Percentiles rank a stretch among this genome's conserved stretches.
These are phyloP conservation scores for Leishmania arabica DNA, from an alignment of 208 protist species.

Conservation along the genomic window DNA sequence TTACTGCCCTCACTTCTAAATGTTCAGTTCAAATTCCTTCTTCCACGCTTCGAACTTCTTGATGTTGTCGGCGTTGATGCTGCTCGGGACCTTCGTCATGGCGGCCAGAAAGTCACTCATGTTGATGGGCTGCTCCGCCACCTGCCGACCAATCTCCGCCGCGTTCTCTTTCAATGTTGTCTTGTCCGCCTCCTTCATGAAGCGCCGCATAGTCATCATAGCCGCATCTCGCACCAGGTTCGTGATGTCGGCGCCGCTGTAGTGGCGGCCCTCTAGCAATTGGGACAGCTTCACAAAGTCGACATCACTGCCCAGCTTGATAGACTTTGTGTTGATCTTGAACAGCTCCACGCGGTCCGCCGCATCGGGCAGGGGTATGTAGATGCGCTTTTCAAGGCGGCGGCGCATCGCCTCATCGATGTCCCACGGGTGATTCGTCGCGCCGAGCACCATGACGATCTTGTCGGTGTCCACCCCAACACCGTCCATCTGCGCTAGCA, in stretches of 20 bases:
- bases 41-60: conserved; percentile 91
- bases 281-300: conserved; percentile 77
- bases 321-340: conserved; percentile 74
- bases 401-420: conserved; percentile 94
- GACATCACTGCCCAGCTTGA: conserved; percentile 76
- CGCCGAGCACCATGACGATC: conserved; percentile 93
- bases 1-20: conserved; percentile 15
- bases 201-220: conserved; percentile 94
- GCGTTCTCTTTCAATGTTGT: conserved; percentile 67
- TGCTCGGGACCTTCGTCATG: conserved; percentile 85
- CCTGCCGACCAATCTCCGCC: conserved; percentile 76
- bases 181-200: conserved; percentile 83
- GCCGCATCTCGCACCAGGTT: conserved; percentile 91
- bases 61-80: conserved; percentile 84
- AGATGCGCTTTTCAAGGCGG: conserved; percentile 93
- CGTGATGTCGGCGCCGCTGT: conserved; percentile 92
- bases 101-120: conserved; percentile 88
- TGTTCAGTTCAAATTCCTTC: conserved; percentile 85
- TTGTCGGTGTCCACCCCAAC: conserved; percentile 76
- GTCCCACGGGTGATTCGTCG: conserved; percentile 93
- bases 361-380: conserved; percentile 88
- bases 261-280: conserved; percentile 82
- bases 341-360: conserved; percentile 83
- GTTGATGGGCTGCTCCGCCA: conserved; percentile 82
- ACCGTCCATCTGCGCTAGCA: conserved; percentile 98